These are phyloP conservation scores for Pelargonium cotyledonis DNA, from an alignment of 441 rosid genomes.

Conservation along the genomic window DNA sequence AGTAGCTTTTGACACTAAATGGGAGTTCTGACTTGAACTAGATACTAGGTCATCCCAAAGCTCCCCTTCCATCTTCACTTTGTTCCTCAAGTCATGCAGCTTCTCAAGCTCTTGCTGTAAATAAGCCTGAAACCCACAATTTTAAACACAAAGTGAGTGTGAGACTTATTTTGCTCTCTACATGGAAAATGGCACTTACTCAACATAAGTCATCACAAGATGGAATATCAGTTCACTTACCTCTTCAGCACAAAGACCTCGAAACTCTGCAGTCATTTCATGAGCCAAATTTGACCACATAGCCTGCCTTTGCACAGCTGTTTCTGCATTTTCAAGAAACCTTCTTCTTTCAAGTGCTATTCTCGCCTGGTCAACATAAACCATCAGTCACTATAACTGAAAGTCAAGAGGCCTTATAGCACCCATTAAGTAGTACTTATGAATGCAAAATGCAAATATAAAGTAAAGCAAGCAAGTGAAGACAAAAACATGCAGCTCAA, in stretches of 20 bases:
- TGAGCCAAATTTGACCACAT: conserved; percentile 99
- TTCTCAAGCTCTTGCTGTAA: conserved; percentile 98
- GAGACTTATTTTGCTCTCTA: conserved; percentile 16
- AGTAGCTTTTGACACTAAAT: conserved; percentile 89
- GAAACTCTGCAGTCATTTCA: conserved; percentile 99
- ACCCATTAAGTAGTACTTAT: too few species aligned
- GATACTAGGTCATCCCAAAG: conserved; percentile 98
- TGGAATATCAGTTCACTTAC: conserved; percentile 31
- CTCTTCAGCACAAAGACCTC: conserved; percentile 99
- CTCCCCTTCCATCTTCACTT: conserved; percentile 97
- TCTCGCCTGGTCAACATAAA: conserved; percentile 61
- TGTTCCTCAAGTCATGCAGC: conserved; percentile 88
- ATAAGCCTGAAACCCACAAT: conserved; percentile 65
- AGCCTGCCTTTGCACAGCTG: conserved; percentile 90
- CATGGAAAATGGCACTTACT: background rate
- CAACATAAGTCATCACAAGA: conserved; percentile 7
- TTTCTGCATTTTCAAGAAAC: conserved; percentile 92
- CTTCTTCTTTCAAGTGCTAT: conserved; percentile 91
- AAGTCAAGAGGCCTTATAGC: conserved; percentile 3
- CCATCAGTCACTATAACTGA: conserved; percentile 11
- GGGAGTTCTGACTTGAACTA: conserved; percentile 92
- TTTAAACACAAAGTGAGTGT: conserved; percentile 18
- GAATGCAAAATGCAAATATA: background rate
- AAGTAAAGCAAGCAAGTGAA: background rate
- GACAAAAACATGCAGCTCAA: background rate